A percentile compares a stretch with the other conserved stretches of the same genome.
These are phyloP conservation scores for Pythium pectinolyticum DNA, from an alignment of 352 stramenopile species.

Conservation along the genomic window DNA sequence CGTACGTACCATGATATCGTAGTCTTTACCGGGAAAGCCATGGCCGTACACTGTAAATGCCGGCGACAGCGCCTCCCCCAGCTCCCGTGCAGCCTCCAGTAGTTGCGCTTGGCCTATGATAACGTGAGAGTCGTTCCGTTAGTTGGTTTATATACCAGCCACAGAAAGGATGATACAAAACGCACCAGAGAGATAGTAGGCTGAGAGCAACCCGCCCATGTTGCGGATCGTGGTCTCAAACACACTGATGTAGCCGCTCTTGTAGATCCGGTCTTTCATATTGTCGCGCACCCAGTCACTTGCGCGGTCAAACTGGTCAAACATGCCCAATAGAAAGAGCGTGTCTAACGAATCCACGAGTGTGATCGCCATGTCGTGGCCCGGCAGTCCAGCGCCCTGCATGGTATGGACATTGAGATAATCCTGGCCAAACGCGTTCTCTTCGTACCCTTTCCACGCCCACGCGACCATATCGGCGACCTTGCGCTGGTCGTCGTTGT, in stretches of 20 bases:
- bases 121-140: neutral
- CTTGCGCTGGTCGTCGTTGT: conserved; percentile 59
- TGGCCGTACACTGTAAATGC: conserved; percentile 53
- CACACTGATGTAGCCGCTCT: conserved; percentile 61
- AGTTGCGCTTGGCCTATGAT: conserved; percentile 49
- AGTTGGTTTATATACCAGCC: too few species aligned
- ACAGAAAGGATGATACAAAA: neutral
- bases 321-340: conserved; percentile 73
- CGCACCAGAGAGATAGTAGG: conserved; percentile 62
- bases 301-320: conserved; percentile 73
- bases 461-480: conserved; percentile 68
- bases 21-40: conserved; percentile 66
- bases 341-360: conserved; percentile 81
- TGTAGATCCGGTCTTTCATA: conserved; percentile 69
- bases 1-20: conserved; percentile 58
- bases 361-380: conserved; percentile 77
- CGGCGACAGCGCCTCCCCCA: conserved; percentile 61
- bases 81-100: conserved; percentile 56
- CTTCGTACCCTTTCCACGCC: conserved; percentile 80
- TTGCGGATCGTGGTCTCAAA: conserved; percentile 84
- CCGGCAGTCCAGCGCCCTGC: conserved; percentile 48
- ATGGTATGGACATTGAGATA: conserved; percentile 68
- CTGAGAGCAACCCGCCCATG: conserved; percentile 67
- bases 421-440: conserved; percentile 69
- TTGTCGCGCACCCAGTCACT: conserved; percentile 65